Conservation (phyloP, 164 flowering plant genomes). For the Paratinospora sagittata region DNA sequence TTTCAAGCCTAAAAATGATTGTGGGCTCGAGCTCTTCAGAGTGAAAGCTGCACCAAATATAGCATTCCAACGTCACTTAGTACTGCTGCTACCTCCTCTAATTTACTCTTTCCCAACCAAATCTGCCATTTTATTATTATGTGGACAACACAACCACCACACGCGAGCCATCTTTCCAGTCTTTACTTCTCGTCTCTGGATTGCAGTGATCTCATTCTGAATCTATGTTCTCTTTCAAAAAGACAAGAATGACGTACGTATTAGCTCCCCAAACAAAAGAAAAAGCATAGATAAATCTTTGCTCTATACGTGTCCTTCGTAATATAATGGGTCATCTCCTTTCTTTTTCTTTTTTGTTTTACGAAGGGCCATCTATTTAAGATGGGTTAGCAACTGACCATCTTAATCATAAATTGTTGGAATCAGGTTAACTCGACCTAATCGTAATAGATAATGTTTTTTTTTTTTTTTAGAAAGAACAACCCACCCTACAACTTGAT, state of each 20-base stretch:
- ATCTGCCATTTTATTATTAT: neutral
- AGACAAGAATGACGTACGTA: slow-evolving; percentile 7
- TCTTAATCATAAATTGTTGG: too few relatives aligned
- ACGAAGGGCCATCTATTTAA: too few relatives aligned
- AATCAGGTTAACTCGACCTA: too few relatives aligned
- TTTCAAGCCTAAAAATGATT: slow-evolving; percentile 1
- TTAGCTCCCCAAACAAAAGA: neutral
- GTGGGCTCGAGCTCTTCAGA: neutral
- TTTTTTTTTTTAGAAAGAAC: too few relatives aligned
- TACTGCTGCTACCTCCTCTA: neutral
- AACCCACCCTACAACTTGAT: too few relatives aligned
- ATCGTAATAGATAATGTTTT: too few relatives aligned
- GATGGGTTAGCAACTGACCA: too few relatives aligned
- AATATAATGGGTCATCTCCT: neutral
- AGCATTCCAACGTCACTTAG: neutral
- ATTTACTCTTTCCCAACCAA: neutral
- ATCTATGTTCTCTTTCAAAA: slow-evolving; percentile 7
- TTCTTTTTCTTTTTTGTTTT: too few relatives aligned
- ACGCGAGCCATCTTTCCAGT: neutral
- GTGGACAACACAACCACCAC: neutral
- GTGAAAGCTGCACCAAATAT: neutral
- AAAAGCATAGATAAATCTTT: neutral
- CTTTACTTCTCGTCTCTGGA: slow-evolving; percentile 3
- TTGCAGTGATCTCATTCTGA: slow-evolving; percentile 7
- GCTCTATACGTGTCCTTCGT: neutral